Conservation (phyloP, 306 rosid species). For the Canavalia ensiformis region DNA sequence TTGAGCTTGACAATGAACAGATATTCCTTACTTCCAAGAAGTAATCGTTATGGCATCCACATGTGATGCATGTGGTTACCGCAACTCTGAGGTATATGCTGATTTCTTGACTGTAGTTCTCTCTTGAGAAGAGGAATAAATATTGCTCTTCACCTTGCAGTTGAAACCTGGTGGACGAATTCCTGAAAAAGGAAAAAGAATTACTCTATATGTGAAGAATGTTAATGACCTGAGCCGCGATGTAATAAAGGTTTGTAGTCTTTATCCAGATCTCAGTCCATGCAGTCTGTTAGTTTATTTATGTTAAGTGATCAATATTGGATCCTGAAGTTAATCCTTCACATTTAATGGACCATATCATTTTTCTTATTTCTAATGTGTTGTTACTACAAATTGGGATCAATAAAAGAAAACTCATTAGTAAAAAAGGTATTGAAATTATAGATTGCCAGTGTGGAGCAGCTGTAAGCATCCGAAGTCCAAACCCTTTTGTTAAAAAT, state of each 20-base stretch:
- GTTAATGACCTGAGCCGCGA: constrained; percentile 86
- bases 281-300: constrained; percentile 11
- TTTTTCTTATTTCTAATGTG: constrained; percentile 25
- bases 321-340: not conserved
- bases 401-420: constrained; percentile 13
- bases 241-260: constrained; percentile 82
- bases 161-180: constrained; percentile 92
- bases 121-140: constrained; percentile 31
- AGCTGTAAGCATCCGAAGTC: constrained; percentile 9
- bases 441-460: not conserved
- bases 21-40: constrained; percentile 98
- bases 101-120: constrained; percentile 39
- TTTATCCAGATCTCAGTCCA: constrained; percentile 18
- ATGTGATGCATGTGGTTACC: constrained; percentile 95
- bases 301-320: constrained; percentile 12
- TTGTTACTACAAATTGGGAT: constrained; percentile 7
- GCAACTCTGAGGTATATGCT: constrained; percentile 90
- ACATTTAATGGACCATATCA: not conserved
- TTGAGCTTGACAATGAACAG: constrained; percentile 67
- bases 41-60: constrained; percentile 98
- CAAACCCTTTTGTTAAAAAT: constrained; percentile 1
- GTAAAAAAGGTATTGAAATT: constrained; percentile 4
- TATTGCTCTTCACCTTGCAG: constrained; percentile 61
- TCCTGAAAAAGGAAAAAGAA: constrained; percentile 87
- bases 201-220: constrained; percentile 69